phyloP scores from a whole-genome alignment of 2,329 filamentous ascomycete genomes.

The Aureobasidium lini region DNA sequence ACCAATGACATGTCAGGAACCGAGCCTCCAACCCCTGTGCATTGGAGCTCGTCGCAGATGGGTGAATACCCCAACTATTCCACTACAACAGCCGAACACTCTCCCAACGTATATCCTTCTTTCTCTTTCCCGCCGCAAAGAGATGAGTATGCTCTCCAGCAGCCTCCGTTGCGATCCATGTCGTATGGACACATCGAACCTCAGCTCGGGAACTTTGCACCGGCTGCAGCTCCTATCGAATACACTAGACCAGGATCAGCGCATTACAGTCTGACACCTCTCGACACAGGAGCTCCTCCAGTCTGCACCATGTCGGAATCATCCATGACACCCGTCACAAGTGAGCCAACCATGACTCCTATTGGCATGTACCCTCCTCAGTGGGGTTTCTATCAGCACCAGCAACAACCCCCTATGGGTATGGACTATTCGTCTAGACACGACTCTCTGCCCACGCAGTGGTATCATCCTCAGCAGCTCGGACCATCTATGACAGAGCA shows the following conservation, averaged over 20 bases:
- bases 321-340: neutral
- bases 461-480: conserved; percentile 10
- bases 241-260: conserved; percentile 8
- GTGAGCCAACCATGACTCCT: conserved; percentile 3
- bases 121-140: conserved; percentile 1
- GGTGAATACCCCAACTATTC: conserved; percentile 14
- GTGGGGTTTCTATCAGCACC: conserved; percentile 4
- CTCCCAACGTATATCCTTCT: neutral
- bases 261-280: conserved; percentile 1
- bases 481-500: conserved; percentile 4
- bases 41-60: conserved; percentile 9
- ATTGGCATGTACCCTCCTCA: conserved; percentile 13
- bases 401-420: conserved; percentile 3
- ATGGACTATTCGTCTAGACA: conserved; percentile 10
- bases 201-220: neutral
- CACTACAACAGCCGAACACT: neutral
- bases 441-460: conserved; percentile 9
- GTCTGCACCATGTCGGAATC: neutral
- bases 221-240: neutral
- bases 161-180: conserved; percentile 16
- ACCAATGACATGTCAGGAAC: neutral
- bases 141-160: conserved; percentile 9
- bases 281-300: neutral
- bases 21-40: neutral
- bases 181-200: conserved; percentile 18